Evolutionary conservation across 768 basidiomycete genomes (phyloP), one percentile per base, ranked within the genome.

Genomic region (Russula compacta): DNA sequence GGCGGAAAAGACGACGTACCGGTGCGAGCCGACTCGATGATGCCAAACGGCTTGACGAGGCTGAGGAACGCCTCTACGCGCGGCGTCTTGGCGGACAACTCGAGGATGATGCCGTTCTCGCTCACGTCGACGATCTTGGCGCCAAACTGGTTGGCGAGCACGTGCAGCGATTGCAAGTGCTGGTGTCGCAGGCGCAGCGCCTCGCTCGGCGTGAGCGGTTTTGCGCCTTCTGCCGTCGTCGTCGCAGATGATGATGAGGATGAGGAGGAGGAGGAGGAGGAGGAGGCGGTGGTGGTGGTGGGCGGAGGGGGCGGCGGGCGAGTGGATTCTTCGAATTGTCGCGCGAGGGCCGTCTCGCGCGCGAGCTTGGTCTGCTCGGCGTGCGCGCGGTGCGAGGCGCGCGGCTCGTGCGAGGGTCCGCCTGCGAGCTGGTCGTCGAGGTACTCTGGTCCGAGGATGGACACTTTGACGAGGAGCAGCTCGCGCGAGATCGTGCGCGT

Each of bases 401-500:
- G 83, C 6, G 89, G 83, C 58, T 89, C 88, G 71, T 89, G 89
- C 0, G 89, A 87, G 6, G 91, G 92, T 2, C 89, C 90, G 44
- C 91, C 92, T 19, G 78, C 76, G 56, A 97, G 83, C 68, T 98
- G 94, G 59, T 93, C 88, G 66, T 95, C 92, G 64, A 95, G 83
- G 73, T 95, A 99, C 71, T 99, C 95, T 10, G 95, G 92, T 2
- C 97, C 97, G 39, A 99, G 86, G 69, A 95, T 95, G 60, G 97
- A 98, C 3, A 99, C 85, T 71, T 99, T 99, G 70, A 88, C 91
- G 66, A 99, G 87, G 36, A 98, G 81, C 14, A 98, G 81, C 74
- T 99, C 97, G 67, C 97, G 89, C 66, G 88, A 82, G 72, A 99
- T 95, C 33, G 87, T 85, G 59, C 81, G 84, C 24, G 94, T 98